These are phyloP conservation scores for Venturia pyrina DNA, from an alignment of 2,329 filamentous ascomycete genomes.

Conservation along the genomic window DNA sequence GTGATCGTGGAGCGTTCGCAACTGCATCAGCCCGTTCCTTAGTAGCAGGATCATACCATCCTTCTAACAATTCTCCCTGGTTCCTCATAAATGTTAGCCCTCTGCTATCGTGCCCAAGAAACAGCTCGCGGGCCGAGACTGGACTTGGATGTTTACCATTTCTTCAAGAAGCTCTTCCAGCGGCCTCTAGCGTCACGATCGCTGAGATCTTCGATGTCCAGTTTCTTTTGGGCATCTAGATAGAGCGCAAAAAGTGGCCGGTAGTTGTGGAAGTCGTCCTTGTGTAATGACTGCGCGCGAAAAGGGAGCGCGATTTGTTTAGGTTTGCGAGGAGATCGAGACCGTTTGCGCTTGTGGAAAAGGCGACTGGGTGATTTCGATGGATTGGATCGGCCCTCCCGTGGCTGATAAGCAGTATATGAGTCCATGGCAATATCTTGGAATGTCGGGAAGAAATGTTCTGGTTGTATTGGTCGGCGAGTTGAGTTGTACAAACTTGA, in stretches of 20 bases:
- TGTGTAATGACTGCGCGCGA: conserved; percentile 54
- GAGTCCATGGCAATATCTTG: neutral
- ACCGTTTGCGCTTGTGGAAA: conserved; percentile 21
- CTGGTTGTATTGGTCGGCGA: neutral
- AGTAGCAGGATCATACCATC: conserved; percentile 83
- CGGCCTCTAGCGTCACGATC: conserved; percentile 69
- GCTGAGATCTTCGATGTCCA: conserved; percentile 57
- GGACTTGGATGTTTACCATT: conserved; percentile 54
- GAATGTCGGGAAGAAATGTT: neutral
- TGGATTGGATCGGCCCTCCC: neutral
- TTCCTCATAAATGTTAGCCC: conserved; percentile 56
- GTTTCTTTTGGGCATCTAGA: conserved; percentile 75
- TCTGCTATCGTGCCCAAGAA: neutral
- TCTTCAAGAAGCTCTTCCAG: conserved; percentile 87
- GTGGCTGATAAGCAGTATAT: neutral
- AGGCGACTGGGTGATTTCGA: conserved; percentile 17
- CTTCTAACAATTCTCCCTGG: conserved; percentile 70
- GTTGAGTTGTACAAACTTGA: neutral
- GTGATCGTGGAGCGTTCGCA: conserved; percentile 16
- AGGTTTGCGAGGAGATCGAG: neutral
- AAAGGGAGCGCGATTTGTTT: conserved; percentile 47
- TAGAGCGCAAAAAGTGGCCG: conserved; percentile 72
- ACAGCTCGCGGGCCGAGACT: neutral
- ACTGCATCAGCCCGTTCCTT: conserved; percentile 43
- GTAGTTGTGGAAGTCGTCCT: conserved; percentile 56